Evolutionary conservation across 2,329 filamentous ascomycete genomes (phyloP).

Genomic region (Penicillium nordicum): DNA sequence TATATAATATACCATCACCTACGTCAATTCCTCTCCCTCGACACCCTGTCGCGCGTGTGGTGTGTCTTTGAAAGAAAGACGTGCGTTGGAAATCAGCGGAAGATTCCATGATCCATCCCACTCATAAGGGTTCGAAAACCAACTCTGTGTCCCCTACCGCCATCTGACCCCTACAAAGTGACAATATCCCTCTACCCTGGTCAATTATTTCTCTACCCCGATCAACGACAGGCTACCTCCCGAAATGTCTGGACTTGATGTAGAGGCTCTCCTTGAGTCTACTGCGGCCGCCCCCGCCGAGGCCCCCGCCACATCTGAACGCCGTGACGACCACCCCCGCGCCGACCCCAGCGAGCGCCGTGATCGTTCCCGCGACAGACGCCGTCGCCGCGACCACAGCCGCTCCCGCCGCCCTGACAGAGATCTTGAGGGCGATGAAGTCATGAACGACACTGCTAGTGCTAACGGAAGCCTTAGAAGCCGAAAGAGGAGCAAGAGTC

Average conservation of each 20-base stretch:
- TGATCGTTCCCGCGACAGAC: conserved; percentile 55
- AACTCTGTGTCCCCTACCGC: conserved; percentile 23
- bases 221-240: conserved; percentile 16
- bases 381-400: conserved; percentile 60
- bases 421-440: conserved; percentile 56
- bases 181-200: conserved; percentile 30
- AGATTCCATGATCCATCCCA: background rate
- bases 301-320: conserved; percentile 44
- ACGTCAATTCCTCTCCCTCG: background rate
- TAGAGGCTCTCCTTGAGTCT: conserved; percentile 87
- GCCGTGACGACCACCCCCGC: conserved; percentile 57
- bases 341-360: conserved; percentile 53
- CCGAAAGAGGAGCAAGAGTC: conserved; percentile 74
- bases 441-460: conserved; percentile 67
- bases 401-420: conserved; percentile 50
- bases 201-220: background rate
- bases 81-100: background rate
- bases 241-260: conserved; percentile 69
- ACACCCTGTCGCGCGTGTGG: background rate
- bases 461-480: conserved; percentile 69
- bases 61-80: background rate
- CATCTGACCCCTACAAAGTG: conserved; percentile 40
- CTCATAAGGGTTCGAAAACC: conserved; percentile 36
- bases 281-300: conserved; percentile 59
- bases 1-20: background rate